phyloP scores from a whole-genome alignment of 2,329 filamentous ascomycete species.

The Talaromyces sp. region DNA sequence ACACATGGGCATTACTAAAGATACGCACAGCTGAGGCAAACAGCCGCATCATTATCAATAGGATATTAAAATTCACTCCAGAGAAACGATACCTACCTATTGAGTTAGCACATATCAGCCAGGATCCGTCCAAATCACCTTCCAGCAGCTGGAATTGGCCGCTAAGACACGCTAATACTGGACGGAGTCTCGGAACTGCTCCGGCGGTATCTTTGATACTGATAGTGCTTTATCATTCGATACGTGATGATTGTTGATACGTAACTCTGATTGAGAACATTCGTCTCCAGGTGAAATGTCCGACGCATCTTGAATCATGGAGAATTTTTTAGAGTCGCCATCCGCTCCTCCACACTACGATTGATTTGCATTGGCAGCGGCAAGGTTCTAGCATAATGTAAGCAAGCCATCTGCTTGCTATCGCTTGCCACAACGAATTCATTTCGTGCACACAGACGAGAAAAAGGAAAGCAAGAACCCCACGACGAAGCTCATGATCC shows the following conservation, averaged over 20 bases:
- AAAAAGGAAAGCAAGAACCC: not conserved
- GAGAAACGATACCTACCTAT: not conserved
- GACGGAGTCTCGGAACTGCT: not conserved
- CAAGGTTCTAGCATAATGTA: not conserved
- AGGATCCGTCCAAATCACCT: not conserved
- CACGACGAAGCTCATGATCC: conserved; percentile 3
- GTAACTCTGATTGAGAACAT: not conserved
- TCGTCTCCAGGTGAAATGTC: not conserved
- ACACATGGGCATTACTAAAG: not conserved
- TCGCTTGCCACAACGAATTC: not conserved
- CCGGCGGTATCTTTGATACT: conserved; percentile 2
- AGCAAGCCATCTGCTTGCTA: not conserved
- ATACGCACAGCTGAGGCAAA: not conserved
- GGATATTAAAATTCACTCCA: not conserved
- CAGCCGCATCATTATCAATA: conserved; percentile 1
- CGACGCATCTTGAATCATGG: not conserved
- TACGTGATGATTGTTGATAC: not conserved
- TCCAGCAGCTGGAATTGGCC: not conserved
- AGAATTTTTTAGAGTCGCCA: not conserved
- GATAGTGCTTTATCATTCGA: not conserved
- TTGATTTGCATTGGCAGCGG: not conserved
- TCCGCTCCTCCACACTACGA: not conserved
- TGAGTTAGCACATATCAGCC: not conserved
- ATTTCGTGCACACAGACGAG: not conserved
- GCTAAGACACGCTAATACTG: conserved; percentile 3